A percentile compares a stretch with the other conserved stretches of the same genome.
phyloP scores from a whole-genome alignment of 176 grass and related monocot species.

The Carex parvula region DNA sequence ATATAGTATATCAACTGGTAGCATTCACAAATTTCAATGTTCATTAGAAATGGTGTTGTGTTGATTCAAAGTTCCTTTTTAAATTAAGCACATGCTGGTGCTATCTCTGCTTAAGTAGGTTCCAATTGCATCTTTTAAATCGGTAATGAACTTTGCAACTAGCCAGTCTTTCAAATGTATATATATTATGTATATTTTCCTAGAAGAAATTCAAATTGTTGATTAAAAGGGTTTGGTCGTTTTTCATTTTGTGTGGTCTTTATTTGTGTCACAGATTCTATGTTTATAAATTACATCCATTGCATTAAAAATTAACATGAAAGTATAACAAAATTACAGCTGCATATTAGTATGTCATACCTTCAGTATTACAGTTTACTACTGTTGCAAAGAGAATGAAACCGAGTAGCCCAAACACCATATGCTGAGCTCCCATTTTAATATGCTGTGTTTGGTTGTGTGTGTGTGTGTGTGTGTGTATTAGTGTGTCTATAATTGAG shows the following conservation, averaged over 20 bases:
- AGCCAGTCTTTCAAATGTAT: not conserved
- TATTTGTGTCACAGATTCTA: not conserved
- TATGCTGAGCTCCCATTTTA: constrained; percentile 13
- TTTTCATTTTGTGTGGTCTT: not conserved
- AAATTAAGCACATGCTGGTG: not conserved
- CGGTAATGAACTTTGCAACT: not conserved
- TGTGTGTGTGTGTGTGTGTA: not conserved
- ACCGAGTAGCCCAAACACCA: not conserved
- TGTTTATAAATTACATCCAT: not conserved
- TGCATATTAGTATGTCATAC: not conserved
- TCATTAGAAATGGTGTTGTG: not conserved
- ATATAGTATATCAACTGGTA: constrained; percentile 30
- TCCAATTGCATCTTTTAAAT: not conserved
- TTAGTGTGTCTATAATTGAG: not conserved
- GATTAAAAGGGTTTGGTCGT: not conserved
- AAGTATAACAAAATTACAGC: not conserved
- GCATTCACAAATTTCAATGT: not conserved
- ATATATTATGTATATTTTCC: not conserved
- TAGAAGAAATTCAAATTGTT: not conserved
- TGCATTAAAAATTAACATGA: not conserved
- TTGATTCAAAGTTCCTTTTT: not conserved
- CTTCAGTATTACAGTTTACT: constrained; percentile 16
- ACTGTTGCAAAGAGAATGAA: constrained; percentile 10
- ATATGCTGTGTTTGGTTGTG: not conserved
- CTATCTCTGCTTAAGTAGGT: not conserved